Evolutionary conservation across 306 rosid genomes (phyloP).

Genomic region (Ammopiptanthus mongolicus): DNA sequence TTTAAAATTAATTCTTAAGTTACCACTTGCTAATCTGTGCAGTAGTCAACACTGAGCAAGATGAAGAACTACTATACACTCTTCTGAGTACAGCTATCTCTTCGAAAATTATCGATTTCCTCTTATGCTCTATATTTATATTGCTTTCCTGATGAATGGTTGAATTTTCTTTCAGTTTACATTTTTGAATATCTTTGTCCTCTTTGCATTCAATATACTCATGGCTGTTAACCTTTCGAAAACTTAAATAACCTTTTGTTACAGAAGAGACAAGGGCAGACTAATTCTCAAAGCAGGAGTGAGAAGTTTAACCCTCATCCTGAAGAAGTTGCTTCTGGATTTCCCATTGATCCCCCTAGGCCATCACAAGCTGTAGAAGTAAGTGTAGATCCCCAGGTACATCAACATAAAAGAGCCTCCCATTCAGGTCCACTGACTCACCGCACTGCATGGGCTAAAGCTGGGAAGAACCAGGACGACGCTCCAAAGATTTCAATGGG

Average conservation of each 20-base stretch:
- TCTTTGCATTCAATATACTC: neutral
- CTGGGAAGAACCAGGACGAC: conserved; percentile 71
- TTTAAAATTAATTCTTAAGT: conserved; percentile 1
- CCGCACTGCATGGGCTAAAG: conserved; percentile 85
- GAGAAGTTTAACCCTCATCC: conserved; percentile 97
- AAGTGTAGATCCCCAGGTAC: conserved; percentile 42
- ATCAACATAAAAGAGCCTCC: conserved; percentile 87
- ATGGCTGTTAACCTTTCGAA: conserved; percentile 10
- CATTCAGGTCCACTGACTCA: conserved; percentile 97
- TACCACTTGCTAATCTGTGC: neutral
- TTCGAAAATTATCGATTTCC: neutral
- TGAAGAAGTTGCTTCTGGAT: conserved; percentile 95
- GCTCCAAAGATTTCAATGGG: conserved; percentile 73
- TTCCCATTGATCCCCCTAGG: conserved; percentile 99
- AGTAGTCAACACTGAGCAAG: neutral
- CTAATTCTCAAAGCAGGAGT: conserved; percentile 79
- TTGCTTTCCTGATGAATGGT: neutral
- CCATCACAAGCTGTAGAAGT: conserved; percentile 74
- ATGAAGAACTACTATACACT: neutral
- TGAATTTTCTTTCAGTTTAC: neutral
- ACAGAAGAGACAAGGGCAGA: conserved; percentile 87
- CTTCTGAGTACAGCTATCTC: neutral
- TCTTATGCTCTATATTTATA: neutral
- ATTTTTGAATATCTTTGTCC: neutral
- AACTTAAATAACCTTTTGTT: neutral